Conservation (phyloP, 179 eudicot species). For the Silene vulgaris region DNA sequence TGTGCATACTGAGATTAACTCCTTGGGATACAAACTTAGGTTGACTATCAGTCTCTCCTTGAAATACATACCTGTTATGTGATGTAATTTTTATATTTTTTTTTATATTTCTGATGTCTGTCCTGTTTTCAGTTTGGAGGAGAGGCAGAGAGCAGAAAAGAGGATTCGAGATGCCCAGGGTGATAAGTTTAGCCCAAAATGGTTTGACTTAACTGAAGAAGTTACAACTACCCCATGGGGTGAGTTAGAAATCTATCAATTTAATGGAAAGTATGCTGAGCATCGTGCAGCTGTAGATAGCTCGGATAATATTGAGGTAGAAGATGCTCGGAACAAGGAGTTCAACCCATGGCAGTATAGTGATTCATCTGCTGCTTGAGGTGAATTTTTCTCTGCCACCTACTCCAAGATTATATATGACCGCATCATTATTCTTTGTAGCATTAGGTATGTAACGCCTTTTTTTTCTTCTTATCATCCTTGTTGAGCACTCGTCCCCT, state of each 20-base stretch:
- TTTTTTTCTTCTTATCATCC: neutral
- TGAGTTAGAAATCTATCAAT: conserved; percentile 44
- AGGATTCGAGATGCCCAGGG: conserved; percentile 43
- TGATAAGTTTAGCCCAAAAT: conserved; percentile 36
- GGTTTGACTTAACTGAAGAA: conserved; percentile 43
- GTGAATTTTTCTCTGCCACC: conserved; percentile 15
- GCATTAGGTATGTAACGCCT: neutral
- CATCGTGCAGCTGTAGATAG: conserved; percentile 34
- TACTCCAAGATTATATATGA: neutral
- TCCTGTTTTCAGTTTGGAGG: conserved; percentile 39
- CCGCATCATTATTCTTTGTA: neutral
- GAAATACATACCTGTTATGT: neutral
- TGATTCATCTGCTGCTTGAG: conserved; percentile 32
- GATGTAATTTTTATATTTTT: neutral
- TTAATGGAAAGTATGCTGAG: conserved; percentile 38
- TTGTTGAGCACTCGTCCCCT: neutral
- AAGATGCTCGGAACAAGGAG: conserved; percentile 37
- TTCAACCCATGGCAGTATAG: conserved; percentile 48
- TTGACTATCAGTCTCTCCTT: conserved; percentile 8
- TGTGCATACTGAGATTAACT: conserved; percentile 5
- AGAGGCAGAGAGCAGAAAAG: conserved; percentile 49
- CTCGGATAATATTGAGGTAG: conserved; percentile 27
- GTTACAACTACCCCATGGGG: conserved; percentile 49
- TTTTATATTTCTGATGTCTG: neutral
- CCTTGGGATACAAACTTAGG: neutral